A percentile compares a stretch with the other conserved stretches of the same genome.
These are phyloP conservation scores for Stachybotrys echinatus DNA, from an alignment of 2,329 filamentous ascomycete genomes.

Conservation along the genomic window DNA sequence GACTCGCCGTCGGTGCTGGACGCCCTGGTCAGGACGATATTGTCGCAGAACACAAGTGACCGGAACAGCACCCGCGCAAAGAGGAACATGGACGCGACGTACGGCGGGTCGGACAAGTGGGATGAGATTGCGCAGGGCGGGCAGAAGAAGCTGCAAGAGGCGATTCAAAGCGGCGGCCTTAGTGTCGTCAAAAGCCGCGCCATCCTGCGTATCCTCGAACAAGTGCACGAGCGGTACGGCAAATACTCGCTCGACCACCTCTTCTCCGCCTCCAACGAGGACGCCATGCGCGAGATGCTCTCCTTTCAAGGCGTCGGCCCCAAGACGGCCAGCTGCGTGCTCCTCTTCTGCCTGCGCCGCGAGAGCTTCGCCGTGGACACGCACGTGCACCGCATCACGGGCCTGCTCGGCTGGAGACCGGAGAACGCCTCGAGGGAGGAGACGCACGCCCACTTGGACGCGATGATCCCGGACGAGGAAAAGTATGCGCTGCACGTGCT, in stretches of 20 bases:
- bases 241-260: conserved; percentile 44
- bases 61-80: conserved; percentile 56
- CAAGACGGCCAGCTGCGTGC: conserved; percentile 49
- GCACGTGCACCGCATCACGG: conserved; percentile 45
- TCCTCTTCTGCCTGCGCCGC: conserved; percentile 43
- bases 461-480: conserved; percentile 37
- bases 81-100: conserved; percentile 37
- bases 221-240: conserved; percentile 46
- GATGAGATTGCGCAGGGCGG: conserved; percentile 34
- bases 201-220: conserved; percentile 63
- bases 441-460: conserved; percentile 45
- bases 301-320: conserved; percentile 46
- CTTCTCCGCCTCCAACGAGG: conserved; percentile 33
- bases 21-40: conserved; percentile 45
- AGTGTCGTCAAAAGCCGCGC: conserved; percentile 67
- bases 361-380: conserved; percentile 49
- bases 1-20: conserved; percentile 45
- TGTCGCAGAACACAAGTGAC: conserved; percentile 49
- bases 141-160: conserved; percentile 38
- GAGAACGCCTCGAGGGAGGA: conserved; percentile 33
- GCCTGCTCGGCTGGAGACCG: conserved; percentile 44
- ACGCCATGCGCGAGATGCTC: conserved; percentile 45
- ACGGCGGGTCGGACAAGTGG: conserved; percentile 39
- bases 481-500: conserved; percentile 47
- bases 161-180: conserved; percentile 68